Percentiles rank a stretch among this genome's conserved stretches.
Conservation (phyloP, 1,284 basidiomycete species). For the Flammula alnicola region DNA sequence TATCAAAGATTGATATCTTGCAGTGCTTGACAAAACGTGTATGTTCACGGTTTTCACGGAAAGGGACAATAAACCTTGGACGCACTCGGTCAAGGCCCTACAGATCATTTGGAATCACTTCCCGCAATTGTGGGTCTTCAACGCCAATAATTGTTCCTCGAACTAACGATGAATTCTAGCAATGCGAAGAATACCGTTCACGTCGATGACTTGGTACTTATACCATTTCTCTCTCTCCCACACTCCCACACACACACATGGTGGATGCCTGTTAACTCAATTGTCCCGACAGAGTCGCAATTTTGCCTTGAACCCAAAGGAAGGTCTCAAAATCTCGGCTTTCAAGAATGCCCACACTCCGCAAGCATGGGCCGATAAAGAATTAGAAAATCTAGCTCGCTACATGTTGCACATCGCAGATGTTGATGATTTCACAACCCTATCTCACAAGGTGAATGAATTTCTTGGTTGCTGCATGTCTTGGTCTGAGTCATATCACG, state of each 20-base stretch:
- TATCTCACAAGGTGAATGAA: slow-evolving; percentile 61
- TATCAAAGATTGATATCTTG: slow-evolving; percentile 8
- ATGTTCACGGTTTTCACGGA: slow-evolving; percentile 90
- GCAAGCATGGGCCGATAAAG: slow-evolving; percentile 65
- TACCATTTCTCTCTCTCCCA: not conserved
- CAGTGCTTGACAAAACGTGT: slow-evolving; percentile 82
- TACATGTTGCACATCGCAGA: slow-evolving; percentile 69
- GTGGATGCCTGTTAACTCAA: too few species aligned
- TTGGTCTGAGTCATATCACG: not conserved
- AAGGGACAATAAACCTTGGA: slow-evolving; percentile 74
- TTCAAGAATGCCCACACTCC: slow-evolving; percentile 78
- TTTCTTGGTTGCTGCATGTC: slow-evolving; percentile 9
- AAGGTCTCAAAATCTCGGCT: slow-evolving; percentile 84
- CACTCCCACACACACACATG: too few species aligned
- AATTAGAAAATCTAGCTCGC: slow-evolving; percentile 63
- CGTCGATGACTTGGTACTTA: slow-evolving; percentile 79
- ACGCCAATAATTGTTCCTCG: not conserved
- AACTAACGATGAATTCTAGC: slow-evolving; percentile 39
- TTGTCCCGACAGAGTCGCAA: slow-evolving; percentile 64
- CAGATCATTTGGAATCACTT: slow-evolving; percentile 90
- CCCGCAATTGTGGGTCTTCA: slow-evolving; percentile 67
- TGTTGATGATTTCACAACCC: slow-evolving; percentile 54
- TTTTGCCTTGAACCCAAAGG: slow-evolving; percentile 85
- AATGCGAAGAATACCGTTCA: slow-evolving; percentile 83
- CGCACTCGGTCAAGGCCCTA: slow-evolving; percentile 83